Percentiles rank a stretch among this genome's conserved stretches.
Conservation (phyloP, 495 filamentous ascomycete species). For the Saxophila tyrrhenica region DNA sequence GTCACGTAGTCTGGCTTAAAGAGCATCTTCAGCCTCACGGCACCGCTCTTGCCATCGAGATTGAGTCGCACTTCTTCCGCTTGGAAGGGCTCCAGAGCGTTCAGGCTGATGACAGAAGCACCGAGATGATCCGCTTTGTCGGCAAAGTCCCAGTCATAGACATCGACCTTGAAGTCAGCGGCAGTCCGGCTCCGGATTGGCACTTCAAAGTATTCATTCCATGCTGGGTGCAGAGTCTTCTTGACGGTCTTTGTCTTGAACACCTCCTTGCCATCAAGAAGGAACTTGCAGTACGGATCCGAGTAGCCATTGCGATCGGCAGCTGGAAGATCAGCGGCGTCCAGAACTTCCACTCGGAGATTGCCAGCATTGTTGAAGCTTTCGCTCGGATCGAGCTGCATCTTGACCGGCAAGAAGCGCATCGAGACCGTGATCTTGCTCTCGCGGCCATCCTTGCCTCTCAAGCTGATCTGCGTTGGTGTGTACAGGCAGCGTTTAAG, state of each 20-base stretch:
- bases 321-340: conserved; percentile 75
- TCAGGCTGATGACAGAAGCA: conserved; percentile 63
- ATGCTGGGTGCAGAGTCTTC: conserved; percentile 87
- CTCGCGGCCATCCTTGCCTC: conserved; percentile 58
- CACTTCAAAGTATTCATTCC: conserved; percentile 92
- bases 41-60: conserved; percentile 82
- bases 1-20: conserved; percentile 92
- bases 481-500: conserved; percentile 87
- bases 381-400: conserved; percentile 87
- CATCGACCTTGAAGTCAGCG: conserved; percentile 70
- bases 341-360: conserved; percentile 80
- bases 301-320: conserved; percentile 93
- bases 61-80: conserved; percentile 58
- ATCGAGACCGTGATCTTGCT: conserved; percentile 81
- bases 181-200: conserved; percentile 70
- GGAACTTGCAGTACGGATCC: conserved; percentile 93
- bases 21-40: conserved; percentile 69
- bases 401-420: conserved; percentile 86
- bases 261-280: conserved; percentile 71
- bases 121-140: conserved; percentile 84
- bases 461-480: conserved; percentile 68
- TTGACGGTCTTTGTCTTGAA: conserved; percentile 91
- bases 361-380: conserved; percentile 98
- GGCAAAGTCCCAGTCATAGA: conserved; percentile 93
- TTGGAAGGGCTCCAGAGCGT: conserved; percentile 72